Base-by-base conservation (phyloP, 148 eudicot genomes). In the Rhododendron henanense region DNA sequence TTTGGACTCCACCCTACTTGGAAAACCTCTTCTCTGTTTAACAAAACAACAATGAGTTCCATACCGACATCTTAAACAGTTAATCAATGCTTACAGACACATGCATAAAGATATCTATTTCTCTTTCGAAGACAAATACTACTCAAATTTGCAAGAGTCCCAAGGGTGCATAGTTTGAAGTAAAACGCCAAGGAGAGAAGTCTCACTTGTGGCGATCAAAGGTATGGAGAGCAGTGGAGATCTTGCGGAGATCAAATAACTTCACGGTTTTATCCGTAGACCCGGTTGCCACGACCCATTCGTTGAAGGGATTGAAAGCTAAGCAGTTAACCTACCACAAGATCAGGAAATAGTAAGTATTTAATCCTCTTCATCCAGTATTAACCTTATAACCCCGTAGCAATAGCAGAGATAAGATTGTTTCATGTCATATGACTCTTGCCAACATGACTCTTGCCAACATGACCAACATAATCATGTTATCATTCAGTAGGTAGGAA, bases 1-100 rank as follows among this genome's bases (percentile, higher is more conserved):
- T 91, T 94, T 4, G 97, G 98, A 87, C 87, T 96, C 99, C 99
- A 96, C 13, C 98, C 96, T 85, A 96, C 97, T 89, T 94, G 98
- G 89, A 94, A 94, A 78, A 96, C 94, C 88, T 93, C 96, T 84
- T 96, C 98, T 91, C 98, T 96, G 93, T 82, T 35, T 31, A 84
- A 6, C 83, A 59, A 55, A 48, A 87, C 41, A 79, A 71, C 37
- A 82, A 33, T 69, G 18, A 45, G 85, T 39, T 76, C 37, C 57
- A 53, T 11, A 50, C n/a, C n/a, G n/a, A n/a, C n/a, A n/a, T n/a
- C n/a, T n/a, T n/a, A n/a, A n/a, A n/a, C 28, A 31, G 41, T 69
- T 67, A 9, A 80, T 69, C 35, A 4, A 25, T 31, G 50, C 81
- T 39, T 23, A 33, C 39, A 51, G 15, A 69, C 39, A 41, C 37